Evolutionary conservation across 441 rosid genomes (phyloP).

Genomic region (Theobroma grandiflorum): DNA sequence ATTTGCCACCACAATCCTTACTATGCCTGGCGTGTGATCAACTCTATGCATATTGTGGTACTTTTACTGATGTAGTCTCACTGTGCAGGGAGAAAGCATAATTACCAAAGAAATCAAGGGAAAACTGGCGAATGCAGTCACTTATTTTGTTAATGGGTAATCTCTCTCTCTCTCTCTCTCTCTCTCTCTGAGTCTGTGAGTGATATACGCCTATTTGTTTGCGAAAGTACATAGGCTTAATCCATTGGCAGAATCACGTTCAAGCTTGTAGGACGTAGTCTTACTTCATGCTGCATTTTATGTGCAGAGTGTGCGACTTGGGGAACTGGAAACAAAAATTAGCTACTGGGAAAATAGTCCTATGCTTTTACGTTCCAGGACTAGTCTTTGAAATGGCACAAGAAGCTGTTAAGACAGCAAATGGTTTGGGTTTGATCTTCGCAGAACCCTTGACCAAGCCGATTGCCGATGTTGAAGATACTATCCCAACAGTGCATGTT

Average conservation of each 20-base stretch:
- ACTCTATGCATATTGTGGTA: neutral
- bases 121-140: constrained; percentile 44
- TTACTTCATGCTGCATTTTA: neutral
- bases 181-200: neutral
- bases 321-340: constrained; percentile 41
- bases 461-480: constrained; percentile 42
- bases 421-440: constrained; percentile 60
- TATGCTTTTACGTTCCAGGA: constrained; percentile 73
- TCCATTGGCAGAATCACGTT: neutral
- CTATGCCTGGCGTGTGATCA: neutral
- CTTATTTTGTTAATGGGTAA: constrained; percentile 57
- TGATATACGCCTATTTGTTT: neutral
- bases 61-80: neutral
- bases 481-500: constrained; percentile 50
- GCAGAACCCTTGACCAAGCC: constrained; percentile 59
- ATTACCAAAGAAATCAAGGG: constrained; percentile 53
- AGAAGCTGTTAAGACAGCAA: constrained; percentile 53
- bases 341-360: constrained; percentile 52
- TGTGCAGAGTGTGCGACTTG: constrained; percentile 51
- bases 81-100: constrained; percentile 69
- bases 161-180: neutral
- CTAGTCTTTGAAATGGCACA: constrained; percentile 51
- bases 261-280: neutral
- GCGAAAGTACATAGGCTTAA: neutral
- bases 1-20: neutral